A percentile compares a stretch with the other conserved stretches of the same genome.
Conservation (phyloP, 2,329 filamentous ascomycete genomes). For the Incumbomyces lentus region DNA sequence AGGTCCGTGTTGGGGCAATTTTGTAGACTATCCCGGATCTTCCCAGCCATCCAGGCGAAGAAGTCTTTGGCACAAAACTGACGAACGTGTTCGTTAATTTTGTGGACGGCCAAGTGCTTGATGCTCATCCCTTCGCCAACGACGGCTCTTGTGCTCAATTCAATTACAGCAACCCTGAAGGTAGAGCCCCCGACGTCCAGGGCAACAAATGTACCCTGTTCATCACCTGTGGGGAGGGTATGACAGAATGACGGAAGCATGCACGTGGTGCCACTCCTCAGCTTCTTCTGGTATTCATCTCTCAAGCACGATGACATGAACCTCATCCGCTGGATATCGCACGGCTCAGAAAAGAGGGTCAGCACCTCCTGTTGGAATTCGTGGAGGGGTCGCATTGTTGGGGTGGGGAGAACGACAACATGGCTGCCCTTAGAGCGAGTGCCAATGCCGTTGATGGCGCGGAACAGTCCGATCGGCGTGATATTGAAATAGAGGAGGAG, state of each 20-base stretch:
- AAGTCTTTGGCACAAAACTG: conserved; percentile 46
- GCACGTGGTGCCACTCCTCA: conserved; percentile 47
- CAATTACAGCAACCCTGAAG: conserved; percentile 51
- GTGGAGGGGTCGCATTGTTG: conserved; percentile 24
- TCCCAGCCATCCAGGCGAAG: conserved; percentile 57
- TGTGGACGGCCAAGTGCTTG: conserved; percentile 42
- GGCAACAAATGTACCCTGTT: conserved; percentile 50
- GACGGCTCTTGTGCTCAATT: conserved; percentile 38
- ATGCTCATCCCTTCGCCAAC: conserved; percentile 41
- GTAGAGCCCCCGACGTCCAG: conserved; percentile 59
- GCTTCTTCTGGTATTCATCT: conserved; percentile 44
- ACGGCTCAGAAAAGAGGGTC: conserved; percentile 26
- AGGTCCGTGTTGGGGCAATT: conserved; percentile 29
- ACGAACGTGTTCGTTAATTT: conserved; percentile 48
- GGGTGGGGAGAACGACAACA: conserved; percentile 12
- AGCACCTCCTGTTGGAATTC: conserved; percentile 24
- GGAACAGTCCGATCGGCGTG: not conserved
- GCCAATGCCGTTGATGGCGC: not conserved
- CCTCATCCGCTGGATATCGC: conserved; percentile 26
- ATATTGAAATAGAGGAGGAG: conserved; percentile 31
- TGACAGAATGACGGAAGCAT: conserved; percentile 59
- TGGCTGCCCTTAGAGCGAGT: conserved; percentile 2
- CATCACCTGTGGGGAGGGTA: conserved; percentile 48
- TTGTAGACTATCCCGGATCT: conserved; percentile 46
- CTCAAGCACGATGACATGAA: conserved; percentile 36